These are phyloP conservation scores for Claviceps sp. DNA, from an alignment of 2,329 filamentous ascomycete species.

Conservation along the genomic window DNA sequence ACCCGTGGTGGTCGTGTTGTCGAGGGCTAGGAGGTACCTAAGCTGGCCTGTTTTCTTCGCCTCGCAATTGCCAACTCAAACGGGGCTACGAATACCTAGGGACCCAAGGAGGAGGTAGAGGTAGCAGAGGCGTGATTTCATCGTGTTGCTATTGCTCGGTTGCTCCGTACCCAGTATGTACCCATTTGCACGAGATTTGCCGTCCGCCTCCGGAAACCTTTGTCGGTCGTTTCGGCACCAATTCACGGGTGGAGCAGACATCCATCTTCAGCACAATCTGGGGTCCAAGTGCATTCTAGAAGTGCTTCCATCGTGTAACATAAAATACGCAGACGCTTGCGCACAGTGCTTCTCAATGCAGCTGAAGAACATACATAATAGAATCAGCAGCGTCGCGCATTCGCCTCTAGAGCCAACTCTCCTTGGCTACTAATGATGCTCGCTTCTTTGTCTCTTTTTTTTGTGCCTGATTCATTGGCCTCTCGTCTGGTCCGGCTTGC, in stretches of 20 bases:
- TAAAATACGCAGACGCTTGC: background rate
- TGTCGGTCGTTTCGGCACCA: background rate
- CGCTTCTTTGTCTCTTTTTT: background rate
- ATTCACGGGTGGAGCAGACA: background rate
- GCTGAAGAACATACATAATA: background rate
- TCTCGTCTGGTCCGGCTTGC: background rate
- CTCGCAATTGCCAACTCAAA: conserved; percentile 2
- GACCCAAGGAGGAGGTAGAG: too few species aligned
- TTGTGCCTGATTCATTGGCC: background rate
- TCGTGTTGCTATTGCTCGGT: background rate
- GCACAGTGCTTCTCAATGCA: background rate
- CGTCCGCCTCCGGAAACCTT: background rate
- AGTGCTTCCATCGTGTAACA: background rate
- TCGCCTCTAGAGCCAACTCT: background rate
- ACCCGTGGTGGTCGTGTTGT: background rate
- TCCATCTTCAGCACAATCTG: background rate
- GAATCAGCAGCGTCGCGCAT: background rate
- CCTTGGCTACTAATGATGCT: background rate
- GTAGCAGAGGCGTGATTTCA: background rate
- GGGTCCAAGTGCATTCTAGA: background rate
- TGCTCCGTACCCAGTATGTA: background rate
- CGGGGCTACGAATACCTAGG: background rate
- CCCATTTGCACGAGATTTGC: background rate
- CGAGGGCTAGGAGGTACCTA: background rate
- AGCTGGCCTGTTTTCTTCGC: background rate